phyloP scores from a whole-genome alignment of 2,329 filamentous ascomycete species.

The Coniella lustricola region DNA sequence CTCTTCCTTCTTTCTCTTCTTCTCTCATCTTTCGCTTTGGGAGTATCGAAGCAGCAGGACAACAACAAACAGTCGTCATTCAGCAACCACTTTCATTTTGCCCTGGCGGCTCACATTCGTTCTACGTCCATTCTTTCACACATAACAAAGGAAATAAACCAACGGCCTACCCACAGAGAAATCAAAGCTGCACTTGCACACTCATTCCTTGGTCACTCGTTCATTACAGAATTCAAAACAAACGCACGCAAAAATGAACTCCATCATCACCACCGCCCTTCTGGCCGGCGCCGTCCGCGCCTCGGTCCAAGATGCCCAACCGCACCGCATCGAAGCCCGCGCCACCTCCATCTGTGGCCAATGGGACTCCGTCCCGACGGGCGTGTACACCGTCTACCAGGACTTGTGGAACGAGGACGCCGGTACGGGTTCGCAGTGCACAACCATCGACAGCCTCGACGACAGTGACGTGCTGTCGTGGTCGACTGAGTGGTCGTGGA shows the following conservation, averaged over 20 bases:
- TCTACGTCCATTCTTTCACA: background rate
- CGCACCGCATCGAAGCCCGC: slow-evolving; percentile 1
- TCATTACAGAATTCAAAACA: no score
- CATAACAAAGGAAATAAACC: background rate
- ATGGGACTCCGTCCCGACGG: slow-evolving; percentile 4
- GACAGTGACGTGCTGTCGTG: slow-evolving; percentile 23
- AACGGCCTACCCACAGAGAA: no score
- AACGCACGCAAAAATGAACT: slow-evolving; percentile 13
- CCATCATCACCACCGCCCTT: slow-evolving; percentile 9
- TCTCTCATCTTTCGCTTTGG: no score
- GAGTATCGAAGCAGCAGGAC: no score
- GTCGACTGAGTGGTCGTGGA: slow-evolving; percentile 37
- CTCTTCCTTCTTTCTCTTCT: no score
- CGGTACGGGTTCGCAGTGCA: slow-evolving; percentile 36
- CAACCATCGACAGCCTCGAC: slow-evolving; percentile 29
- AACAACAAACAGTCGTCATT: background rate
- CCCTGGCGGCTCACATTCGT: slow-evolving; percentile 6
- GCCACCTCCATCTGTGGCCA: slow-evolving; percentile 9
- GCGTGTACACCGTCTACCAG: slow-evolving; percentile 41
- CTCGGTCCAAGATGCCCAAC: background rate
- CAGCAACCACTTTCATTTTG: background rate
- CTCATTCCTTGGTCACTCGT: background rate
- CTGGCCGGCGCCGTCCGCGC: slow-evolving; percentile 2
- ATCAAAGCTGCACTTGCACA: background rate
- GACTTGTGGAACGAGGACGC: slow-evolving; percentile 40